Conservation (phyloP, 208 protist genomes). For the Acanthamoeba royreba region DNA sequence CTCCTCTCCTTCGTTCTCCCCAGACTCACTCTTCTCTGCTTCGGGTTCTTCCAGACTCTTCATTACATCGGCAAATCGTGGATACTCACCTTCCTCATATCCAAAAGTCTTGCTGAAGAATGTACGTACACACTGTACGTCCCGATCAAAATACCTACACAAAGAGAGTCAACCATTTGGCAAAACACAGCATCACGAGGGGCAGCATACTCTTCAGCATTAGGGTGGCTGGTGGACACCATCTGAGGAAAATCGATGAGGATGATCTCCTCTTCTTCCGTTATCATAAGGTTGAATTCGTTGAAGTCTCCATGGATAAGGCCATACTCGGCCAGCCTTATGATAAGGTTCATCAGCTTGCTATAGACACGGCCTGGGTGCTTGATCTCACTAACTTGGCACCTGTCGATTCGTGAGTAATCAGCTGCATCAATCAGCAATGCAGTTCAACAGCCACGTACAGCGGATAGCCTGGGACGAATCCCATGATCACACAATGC, state of each 20-base stretch:
- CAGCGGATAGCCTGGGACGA: conserved; percentile 90
- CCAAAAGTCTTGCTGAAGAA: conserved; percentile 94
- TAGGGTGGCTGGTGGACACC: conserved; percentile 94
- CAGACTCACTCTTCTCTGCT: background rate
- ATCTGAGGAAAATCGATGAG: conserved; percentile 99
- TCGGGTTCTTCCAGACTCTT: conserved; percentile 41
- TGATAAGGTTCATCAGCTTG: conserved; percentile 89
- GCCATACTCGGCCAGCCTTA: conserved; percentile 90
- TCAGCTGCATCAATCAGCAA: background rate
- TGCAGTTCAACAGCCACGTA: conserved; percentile 46
- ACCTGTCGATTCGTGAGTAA: background rate
- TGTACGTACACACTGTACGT: conserved; percentile 94
- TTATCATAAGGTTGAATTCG: conserved; percentile 98
- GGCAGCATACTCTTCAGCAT: conserved; percentile 85
- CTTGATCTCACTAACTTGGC: conserved; percentile 87
- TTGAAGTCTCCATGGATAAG: conserved; percentile 99
- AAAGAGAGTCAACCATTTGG: background rate
- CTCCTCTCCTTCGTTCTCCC: background rate
- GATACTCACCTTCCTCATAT: conserved; percentile 64
- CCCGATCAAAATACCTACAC: conserved; percentile 91
- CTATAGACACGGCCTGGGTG: conserved; percentile 89
- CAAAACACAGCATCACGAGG: background rate
- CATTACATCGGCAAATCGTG: conserved; percentile 62
- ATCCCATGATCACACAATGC: conserved; percentile 97
- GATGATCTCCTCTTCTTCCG: conserved; percentile 87